phyloP scores from a whole-genome alignment of 495 filamentous ascomycete genomes.

The Penicillium angulare region DNA sequence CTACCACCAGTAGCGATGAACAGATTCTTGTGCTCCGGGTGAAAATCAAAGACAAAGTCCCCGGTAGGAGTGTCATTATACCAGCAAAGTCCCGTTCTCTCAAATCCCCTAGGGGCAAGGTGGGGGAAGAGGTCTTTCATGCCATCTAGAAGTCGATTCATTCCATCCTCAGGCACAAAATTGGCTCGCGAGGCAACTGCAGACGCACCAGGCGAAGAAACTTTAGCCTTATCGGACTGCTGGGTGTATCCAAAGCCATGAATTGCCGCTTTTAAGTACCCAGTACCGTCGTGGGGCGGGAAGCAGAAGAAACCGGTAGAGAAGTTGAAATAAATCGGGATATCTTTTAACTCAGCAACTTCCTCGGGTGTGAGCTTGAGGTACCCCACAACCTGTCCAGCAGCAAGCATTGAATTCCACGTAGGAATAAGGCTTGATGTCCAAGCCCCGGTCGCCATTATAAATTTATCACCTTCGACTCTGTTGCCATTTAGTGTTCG shows the following conservation, averaged over 20 bases:
- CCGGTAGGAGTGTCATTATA: constrained; percentile 74
- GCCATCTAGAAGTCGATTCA: constrained; percentile 52
- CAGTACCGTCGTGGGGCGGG: constrained; percentile 51
- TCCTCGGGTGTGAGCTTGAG: constrained; percentile 63
- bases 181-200: constrained; percentile 26
- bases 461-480: constrained; percentile 62
- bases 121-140: constrained; percentile 58
- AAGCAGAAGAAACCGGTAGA: constrained; percentile 75
- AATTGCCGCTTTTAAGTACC: constrained; percentile 66
- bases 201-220: constrained; percentile 24
- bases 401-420: constrained; percentile 63
- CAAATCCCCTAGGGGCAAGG: constrained; percentile 58
- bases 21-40: constrained; percentile 60
- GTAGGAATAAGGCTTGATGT: constrained; percentile 67
- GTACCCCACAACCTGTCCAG: constrained; percentile 74
- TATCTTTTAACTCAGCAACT: constrained; percentile 51
- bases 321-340: constrained; percentile 75
- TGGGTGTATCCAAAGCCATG: constrained; percentile 72
- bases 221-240: constrained; percentile 5
- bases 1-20: constrained; percentile 78
- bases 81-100: constrained; percentile 72
- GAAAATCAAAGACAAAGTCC: constrained; percentile 74
- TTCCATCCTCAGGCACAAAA: constrained; percentile 54
- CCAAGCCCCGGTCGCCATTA: constrained; percentile 85
- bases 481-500: constrained; percentile 36